Conservation (phyloP, 2,329 filamentous ascomycete species). For the Fusarium multiceps region DNA sequence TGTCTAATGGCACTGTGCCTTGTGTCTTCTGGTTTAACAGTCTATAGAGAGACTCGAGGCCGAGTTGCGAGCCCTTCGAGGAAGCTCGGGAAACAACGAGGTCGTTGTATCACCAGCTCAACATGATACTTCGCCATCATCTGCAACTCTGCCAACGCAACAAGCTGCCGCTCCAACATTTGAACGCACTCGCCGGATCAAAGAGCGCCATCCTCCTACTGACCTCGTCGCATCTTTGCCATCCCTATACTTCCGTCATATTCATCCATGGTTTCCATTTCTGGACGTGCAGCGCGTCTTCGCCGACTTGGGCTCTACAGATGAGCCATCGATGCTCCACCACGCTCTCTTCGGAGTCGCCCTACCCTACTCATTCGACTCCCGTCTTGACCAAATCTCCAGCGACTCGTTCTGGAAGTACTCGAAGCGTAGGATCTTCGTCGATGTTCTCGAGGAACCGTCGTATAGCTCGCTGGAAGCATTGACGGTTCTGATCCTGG, state of each 20-base stretch:
- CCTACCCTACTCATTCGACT: background rate
- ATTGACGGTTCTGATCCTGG: background rate
- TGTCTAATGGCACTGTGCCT: no score
- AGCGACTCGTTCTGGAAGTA: slow-evolving; percentile 10
- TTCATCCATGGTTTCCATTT: slow-evolving; percentile 6
- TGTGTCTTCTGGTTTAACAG: background rate
- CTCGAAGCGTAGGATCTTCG: background rate
- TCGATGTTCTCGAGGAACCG: background rate
- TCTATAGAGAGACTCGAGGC: background rate
- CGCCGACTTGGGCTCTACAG: background rate
- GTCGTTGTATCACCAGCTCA: background rate
- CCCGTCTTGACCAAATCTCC: background rate
- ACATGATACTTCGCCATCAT: rapidly evolving
- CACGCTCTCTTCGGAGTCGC: background rate
- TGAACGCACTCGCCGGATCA: background rate
- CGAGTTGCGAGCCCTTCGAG: background rate
- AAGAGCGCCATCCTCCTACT: background rate
- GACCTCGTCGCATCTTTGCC: background rate
- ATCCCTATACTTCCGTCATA: slow-evolving; percentile 1
- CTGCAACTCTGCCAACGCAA: background rate
- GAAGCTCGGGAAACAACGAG: background rate
- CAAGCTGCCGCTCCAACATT: background rate
- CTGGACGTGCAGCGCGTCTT: background rate
- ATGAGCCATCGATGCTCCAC: background rate
- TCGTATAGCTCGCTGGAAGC: background rate